Base-by-base conservation (phyloP, 2,329 filamentous ascomycete species). In the Epichloe glyceriae region DNA sequence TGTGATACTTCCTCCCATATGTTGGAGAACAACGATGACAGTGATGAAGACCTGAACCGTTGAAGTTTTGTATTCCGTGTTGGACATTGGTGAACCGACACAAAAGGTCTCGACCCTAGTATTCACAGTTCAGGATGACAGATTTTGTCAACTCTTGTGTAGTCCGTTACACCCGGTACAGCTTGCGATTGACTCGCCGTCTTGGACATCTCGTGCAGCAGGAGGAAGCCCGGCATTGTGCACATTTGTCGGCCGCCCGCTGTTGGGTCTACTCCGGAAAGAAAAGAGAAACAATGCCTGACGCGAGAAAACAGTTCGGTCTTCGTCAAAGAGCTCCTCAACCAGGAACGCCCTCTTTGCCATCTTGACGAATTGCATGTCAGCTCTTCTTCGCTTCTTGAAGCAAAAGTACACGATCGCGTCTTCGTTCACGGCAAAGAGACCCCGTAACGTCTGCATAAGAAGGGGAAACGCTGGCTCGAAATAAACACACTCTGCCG, bases 401-500 rank as follows among this genome's bases (percentile, higher is more conserved):
- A 94, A 96, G 71, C 91, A 95, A 69, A 98, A 97, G 67, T 81
- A 84, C 45, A 85, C 65, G 10, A 75, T 71, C 11, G 78, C 76
- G 42, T 72, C 66, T 20, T 85, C 84, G 65, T 84, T 89, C 42
- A 89, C 76, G 15, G 79, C 76, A 56, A 95, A 73, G 46, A 96
- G 73, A 55, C 86, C 81, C 53, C 78, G 73, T 56, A 97, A 70
- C 5, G 91, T 97, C 55, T 81, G 71, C 62, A 93, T 77, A 45
- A 98, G 76, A 35, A 96, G 73, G 33, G 91, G 90, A 62, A 97
- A 97, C 1, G 93, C 88, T 3, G 91, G 89, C 67, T 97, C 93
- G 66, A 95, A 95, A 72, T 97, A 98, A 46, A 95, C 89, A 68
- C 91, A 97, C 67, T 97, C 93, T 40, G 90, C 91, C 3, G 93